Evolutionary conservation across 768 basidiomycete species (phyloP).

Genomic region (Tricholoma sp.): DNA sequence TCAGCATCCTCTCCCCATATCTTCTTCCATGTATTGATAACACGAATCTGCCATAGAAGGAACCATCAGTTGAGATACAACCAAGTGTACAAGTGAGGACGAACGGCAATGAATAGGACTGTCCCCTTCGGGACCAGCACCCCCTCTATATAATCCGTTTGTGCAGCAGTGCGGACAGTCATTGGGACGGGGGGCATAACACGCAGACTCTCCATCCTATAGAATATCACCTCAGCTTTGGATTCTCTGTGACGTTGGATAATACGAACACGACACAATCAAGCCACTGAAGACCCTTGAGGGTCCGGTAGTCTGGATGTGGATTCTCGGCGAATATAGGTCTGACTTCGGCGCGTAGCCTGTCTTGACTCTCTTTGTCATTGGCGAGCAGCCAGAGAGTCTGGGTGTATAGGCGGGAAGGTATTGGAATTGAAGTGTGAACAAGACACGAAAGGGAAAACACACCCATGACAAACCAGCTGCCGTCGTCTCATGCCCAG

Average conservation of each 20-base stretch:
- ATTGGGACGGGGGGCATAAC: constrained; percentile 36
- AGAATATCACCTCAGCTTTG: neutral
- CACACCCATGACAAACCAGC: constrained; percentile 44
- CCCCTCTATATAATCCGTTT: constrained; percentile 39
- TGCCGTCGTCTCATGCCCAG: constrained; percentile 43
- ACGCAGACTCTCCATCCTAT: constrained; percentile 38
- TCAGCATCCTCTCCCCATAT: constrained; percentile 50
- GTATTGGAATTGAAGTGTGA: no score
- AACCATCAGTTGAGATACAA: neutral
- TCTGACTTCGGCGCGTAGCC: constrained; percentile 47
- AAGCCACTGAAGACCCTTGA: constrained; percentile 35
- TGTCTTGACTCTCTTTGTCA: constrained; percentile 42
- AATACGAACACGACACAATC: constrained; percentile 32
- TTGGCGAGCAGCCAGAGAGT: constrained; percentile 52
- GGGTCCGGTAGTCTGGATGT: constrained; percentile 33
- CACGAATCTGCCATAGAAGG: constrained; percentile 32
- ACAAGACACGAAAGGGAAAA: neutral
- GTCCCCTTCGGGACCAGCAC: constrained; percentile 41
- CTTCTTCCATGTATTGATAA: constrained; percentile 44
- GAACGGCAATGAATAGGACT: constrained; percentile 34
- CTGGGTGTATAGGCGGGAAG: constrained; percentile 20
- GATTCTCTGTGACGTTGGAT: neutral
- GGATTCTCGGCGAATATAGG: constrained; percentile 29
- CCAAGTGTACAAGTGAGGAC: constrained; percentile 1
- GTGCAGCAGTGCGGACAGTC: constrained; percentile 30